Evolutionary conservation across 352 stramenopile genomes (phyloP).

Genomic region (Globisporangium lucens): DNA sequence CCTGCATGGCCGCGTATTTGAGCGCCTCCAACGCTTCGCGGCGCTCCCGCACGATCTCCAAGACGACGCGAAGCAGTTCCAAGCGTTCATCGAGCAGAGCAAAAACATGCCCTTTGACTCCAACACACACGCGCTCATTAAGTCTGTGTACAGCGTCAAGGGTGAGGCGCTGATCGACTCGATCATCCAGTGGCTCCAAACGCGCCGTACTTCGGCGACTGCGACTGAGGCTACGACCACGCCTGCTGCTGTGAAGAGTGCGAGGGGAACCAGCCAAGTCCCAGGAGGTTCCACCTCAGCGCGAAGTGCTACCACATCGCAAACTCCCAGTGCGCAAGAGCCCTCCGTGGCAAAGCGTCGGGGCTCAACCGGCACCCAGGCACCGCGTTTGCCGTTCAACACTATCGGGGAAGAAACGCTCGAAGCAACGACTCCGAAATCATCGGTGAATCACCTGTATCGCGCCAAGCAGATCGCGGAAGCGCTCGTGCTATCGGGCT

Average conservation of each 20-base stretch:
- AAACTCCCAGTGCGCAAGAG: too few species aligned
- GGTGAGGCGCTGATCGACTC: background rate
- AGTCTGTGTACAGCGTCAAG: constrained; percentile 5
- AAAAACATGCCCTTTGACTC: too few species aligned
- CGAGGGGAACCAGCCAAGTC: background rate
- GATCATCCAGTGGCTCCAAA: background rate
- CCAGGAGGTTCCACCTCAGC: background rate
- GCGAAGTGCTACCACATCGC: too few species aligned
- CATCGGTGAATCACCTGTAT: too few species aligned
- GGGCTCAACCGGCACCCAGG: background rate
- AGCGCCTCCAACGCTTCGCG: too few species aligned
- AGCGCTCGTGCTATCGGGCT: constrained; percentile 11
- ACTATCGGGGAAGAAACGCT: too few species aligned
- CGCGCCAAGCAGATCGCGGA: constrained; percentile 9
- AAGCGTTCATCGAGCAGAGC: too few species aligned
- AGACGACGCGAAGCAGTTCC: too few species aligned
- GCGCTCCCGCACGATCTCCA: too few species aligned
- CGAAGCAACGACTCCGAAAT: background rate
- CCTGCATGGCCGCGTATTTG: too few species aligned
- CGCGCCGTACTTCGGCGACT: background rate
- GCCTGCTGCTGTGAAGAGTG: background rate
- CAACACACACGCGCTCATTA: background rate
- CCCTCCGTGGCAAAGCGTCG: too few species aligned
- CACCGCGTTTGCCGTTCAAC: background rate
- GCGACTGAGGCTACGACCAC: background rate